These are phyloP conservation scores for Coemansia sp. DNA, from an alignment of 192 early-diverging fungal genomes.

Conservation along the genomic window DNA sequence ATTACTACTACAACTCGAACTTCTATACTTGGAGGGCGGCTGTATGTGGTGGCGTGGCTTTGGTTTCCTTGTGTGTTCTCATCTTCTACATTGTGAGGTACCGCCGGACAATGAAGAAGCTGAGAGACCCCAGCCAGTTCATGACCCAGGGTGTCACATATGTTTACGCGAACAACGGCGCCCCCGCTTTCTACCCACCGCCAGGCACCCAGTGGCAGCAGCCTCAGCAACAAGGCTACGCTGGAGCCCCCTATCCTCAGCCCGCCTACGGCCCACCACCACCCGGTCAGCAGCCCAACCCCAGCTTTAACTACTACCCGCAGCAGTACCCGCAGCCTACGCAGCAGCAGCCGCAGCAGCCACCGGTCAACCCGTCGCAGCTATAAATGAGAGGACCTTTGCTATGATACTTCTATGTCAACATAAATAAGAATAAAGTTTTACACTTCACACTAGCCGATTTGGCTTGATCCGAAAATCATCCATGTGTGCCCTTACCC, in stretches of 20 bases:
- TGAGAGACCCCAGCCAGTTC: not conserved
- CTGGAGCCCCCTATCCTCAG: not conserved
- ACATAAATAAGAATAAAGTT: not conserved
- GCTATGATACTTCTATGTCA: not conserved
- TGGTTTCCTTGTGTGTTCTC: not conserved
- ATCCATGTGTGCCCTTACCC: not conserved
- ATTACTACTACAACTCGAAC: not conserved
- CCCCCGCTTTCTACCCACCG: not conserved
- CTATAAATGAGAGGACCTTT: not conserved
- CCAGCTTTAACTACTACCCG: not conserved
- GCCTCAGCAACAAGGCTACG: not conserved
- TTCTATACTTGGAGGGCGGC: not conserved
- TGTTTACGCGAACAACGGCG: not conserved
- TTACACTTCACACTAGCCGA: not conserved
- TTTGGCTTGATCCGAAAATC: not conserved
- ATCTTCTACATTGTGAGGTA: not conserved
- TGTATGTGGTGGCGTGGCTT: not conserved
- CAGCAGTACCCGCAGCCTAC: not conserved
- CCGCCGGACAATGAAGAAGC: not conserved
- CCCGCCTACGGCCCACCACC: not conserved
- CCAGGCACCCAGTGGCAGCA: conserved; percentile 3
- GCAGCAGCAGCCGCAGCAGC: not conserved
- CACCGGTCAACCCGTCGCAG: not conserved
- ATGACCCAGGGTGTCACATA: not conserved
- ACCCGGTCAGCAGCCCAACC: conserved; percentile 7